These are phyloP conservation scores for Trichoderma gamsii DNA, from an alignment of 495 filamentous ascomycete genomes.

Conservation along the genomic window DNA sequence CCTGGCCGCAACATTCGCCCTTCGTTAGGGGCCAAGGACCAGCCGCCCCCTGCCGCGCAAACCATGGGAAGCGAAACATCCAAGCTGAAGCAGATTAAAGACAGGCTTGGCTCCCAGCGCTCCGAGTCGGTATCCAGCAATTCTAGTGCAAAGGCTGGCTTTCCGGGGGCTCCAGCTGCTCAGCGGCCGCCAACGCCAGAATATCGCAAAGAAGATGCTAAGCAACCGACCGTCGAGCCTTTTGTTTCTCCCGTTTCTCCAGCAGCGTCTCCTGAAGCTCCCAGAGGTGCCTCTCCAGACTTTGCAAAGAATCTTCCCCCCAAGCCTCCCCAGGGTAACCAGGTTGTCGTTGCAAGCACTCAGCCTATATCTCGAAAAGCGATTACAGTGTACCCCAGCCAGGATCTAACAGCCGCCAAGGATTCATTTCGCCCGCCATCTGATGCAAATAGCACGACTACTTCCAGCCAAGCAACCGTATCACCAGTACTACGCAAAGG, in stretches of 20 bases:
- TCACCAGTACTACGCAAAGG: not conserved
- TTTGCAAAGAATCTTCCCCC: not conserved
- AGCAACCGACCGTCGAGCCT: slow-evolving; percentile 16
- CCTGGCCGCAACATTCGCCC: slow-evolving; percentile 33
- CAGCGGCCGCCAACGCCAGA: slow-evolving; percentile 17
- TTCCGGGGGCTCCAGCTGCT: not conserved
- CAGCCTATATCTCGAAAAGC: not conserved
- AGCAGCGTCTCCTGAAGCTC: slow-evolving; percentile 26
- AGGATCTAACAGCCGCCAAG: not conserved
- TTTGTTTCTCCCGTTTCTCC: slow-evolving; percentile 28
- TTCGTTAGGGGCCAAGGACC: slow-evolving; percentile 1
- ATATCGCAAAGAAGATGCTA: slow-evolving; percentile 15
- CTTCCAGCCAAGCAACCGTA: slow-evolving; percentile 3
- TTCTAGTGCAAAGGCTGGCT: not conserved
- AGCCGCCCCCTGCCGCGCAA: not conserved
- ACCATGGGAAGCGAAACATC: slow-evolving; percentile 11
- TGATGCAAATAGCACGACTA: not conserved
- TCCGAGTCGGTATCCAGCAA: slow-evolving; percentile 2
- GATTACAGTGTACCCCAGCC: not conserved
- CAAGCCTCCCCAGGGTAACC: not conserved
- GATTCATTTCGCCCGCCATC: not conserved
- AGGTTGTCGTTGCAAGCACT: not conserved
- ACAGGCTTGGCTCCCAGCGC: slow-evolving; percentile 5
- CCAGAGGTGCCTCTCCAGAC: not conserved
- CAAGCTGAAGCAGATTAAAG: slow-evolving; percentile 14